Evolutionary conservation across 441 rosid species (phyloP), one percentile per base, ranked within the genome.

Genomic region (Aleurites moluccanus): DNA sequence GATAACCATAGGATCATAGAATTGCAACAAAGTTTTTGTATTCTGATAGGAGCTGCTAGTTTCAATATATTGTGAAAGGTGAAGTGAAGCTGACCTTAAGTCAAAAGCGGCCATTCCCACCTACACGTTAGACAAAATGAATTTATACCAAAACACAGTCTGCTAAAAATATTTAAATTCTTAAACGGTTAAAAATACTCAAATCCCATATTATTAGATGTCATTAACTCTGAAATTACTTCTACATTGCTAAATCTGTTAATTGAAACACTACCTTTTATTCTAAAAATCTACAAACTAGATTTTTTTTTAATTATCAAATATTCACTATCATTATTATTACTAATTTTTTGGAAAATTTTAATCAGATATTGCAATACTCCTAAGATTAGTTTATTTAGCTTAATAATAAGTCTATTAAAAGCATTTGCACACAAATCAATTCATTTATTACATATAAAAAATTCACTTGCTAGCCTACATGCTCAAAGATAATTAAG

Each of bases 81-180:
- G 96, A 81, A 93, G 79, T 16, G 98, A 82, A 25, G 98, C 99
- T 64, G 93, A 87, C 80, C 98, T 88, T 62, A 96, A 80, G 87
- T 96, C 97, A 80, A 96, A 92, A 77, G 98, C 97, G 73, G 98
- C 96, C 85, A 96, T 83, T 75, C 98, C 99, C 30, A 93, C 99
- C 99, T 96, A 81, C 66, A 53, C 69, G 15, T 65, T 74, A 60
- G 13, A 55, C 4, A 69, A 70, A 40, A 30, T 50, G 10, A 35
- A 69, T 8, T 45, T 25, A 56, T 45, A 10, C 8, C 14, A 52
- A 28, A 68, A 9, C 55, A 64, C 3, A 47, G 56, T 6, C 9
- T 67, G 49, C n/a, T 50, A 9, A 55, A 52, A 53, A 33, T 2
- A 69, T n/a, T 25, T 20, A 28, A 33, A 68, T 21, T 10, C 14